phyloP scores from a whole-genome alignment of 495 filamentous ascomycete species.

The Haplographium delicatum region DNA sequence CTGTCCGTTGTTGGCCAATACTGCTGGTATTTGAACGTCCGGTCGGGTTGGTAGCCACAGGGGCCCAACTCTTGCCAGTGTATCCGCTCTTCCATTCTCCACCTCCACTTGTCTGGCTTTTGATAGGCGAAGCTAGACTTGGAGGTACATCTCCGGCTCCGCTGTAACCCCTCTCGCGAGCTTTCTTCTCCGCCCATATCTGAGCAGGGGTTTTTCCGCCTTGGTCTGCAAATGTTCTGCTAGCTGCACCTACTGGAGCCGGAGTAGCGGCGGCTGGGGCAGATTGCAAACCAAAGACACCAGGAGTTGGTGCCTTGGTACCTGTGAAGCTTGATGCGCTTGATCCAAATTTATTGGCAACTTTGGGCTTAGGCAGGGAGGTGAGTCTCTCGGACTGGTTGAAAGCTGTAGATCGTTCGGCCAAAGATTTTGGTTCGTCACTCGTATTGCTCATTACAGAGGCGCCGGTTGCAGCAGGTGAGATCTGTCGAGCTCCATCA shows the following conservation, averaged over 20 bases:
- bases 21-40: slow-evolving; percentile 57
- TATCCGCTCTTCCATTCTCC: slow-evolving; percentile 87
- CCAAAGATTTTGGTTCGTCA: slow-evolving; percentile 49
- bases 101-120: slow-evolving; percentile 62
- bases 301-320: slow-evolving; percentile 82
- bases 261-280: slow-evolving; percentile 44
- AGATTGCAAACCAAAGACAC: slow-evolving; percentile 51
- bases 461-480: slow-evolving; percentile 36
- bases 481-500: slow-evolving; percentile 27
- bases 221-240: slow-evolving; percentile 87
- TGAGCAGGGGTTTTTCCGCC: slow-evolving; percentile 96
- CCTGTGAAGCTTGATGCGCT: slow-evolving; percentile 65
- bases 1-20: slow-evolving; percentile 52
- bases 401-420: slow-evolving; percentile 65
- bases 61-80: slow-evolving; percentile 78
- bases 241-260: slow-evolving; percentile 68
- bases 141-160: slow-evolving; percentile 37
- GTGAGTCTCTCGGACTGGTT: slow-evolving; percentile 70
- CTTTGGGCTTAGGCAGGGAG: slow-evolving; percentile 86
- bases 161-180: slow-evolving; percentile 59
- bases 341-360: slow-evolving; percentile 78
- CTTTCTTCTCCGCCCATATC: slow-evolving; percentile 95
- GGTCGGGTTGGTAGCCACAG: slow-evolving; percentile 67
- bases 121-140: slow-evolving; percentile 45
- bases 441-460: slow-evolving; percentile 31